Percentiles rank a stretch among this genome's conserved stretches.
These are phyloP conservation scores for Zasmidium angulare DNA, from an alignment of 2,329 filamentous ascomycete species.

Conservation along the genomic window DNA sequence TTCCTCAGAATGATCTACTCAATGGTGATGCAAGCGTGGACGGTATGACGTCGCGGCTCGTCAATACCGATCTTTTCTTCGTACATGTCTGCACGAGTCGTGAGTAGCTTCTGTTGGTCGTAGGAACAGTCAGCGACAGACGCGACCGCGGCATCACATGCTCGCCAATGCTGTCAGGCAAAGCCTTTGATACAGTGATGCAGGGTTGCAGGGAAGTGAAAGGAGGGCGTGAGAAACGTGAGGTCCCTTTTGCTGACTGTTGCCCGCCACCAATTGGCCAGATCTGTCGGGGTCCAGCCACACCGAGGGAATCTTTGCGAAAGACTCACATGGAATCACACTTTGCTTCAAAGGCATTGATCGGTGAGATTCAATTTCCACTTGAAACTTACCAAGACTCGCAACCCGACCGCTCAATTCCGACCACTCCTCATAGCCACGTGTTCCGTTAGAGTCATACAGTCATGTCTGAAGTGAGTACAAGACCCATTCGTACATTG, in stretches of 20 bases:
- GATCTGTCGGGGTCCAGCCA: background rate
- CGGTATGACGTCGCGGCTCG: constrained; percentile 1
- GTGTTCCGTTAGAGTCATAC: background rate
- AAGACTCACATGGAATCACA: background rate
- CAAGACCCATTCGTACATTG: background rate
- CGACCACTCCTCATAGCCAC: background rate
- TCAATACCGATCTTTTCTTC: too few relatives aligned
- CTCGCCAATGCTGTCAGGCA: background rate
- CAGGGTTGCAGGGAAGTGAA: background rate
- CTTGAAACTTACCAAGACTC: background rate
- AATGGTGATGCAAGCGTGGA: constrained; percentile 1
- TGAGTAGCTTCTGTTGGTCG: too few relatives aligned
- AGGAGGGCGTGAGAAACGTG: background rate
- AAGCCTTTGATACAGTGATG: too few relatives aligned
- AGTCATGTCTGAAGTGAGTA: constrained; percentile 5
- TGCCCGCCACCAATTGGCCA: background rate
- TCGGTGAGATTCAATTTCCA: too few relatives aligned
- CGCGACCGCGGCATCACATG: background rate
- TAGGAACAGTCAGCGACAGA: too few relatives aligned
- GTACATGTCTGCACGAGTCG: too few relatives aligned
- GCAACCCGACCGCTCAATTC: background rate
- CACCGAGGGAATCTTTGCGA: background rate
- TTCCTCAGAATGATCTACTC: background rate
- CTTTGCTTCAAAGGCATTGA: background rate
- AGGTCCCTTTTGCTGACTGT: background rate